These are phyloP conservation scores for Puccinia novopanici DNA, from an alignment of 1,284 basidiomycete species.

Conservation along the genomic window DNA sequence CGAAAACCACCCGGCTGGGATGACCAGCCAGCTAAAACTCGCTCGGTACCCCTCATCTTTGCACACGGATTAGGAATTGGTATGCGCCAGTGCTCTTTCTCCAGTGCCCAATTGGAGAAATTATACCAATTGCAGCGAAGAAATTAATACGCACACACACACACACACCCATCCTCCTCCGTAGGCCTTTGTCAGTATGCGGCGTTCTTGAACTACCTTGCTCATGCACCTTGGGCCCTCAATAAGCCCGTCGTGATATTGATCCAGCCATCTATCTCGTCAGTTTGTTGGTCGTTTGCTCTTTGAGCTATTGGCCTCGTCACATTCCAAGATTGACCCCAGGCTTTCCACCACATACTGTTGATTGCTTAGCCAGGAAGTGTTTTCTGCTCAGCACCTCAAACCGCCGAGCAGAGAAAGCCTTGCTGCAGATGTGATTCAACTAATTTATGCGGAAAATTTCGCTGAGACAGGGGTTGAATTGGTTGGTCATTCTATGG, in stretches of 20 bases:
- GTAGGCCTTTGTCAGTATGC: conserved; percentile 38
- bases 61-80: conserved; percentile 43
- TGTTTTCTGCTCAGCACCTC: conserved; percentile 55
- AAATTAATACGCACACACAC: background rate
- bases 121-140: background rate
- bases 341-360: background rate
- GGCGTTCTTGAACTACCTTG: conserved; percentile 24
- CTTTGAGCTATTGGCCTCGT: background rate
- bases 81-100: background rate
- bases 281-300: background rate
- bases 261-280: conserved; percentile 56
- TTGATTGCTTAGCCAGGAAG: conserved; percentile 52
- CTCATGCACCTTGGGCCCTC: conserved; percentile 39
- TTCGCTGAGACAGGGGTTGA: conserved; percentile 53
- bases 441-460: conserved; percentile 52
- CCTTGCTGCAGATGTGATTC: conserved; percentile 53
- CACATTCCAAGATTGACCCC: background rate
- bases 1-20: conserved; percentile 51
- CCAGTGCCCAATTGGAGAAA: background rate
- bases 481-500: conserved; percentile 57
- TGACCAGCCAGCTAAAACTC: conserved; percentile 42
- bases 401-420: conserved; percentile 55
- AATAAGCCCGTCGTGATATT: conserved; percentile 56
- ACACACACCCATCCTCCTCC: background rate
- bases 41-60: conserved; percentile 52